phyloP scores from a whole-genome alignment of 305 asterid genomes.

The Fraxinus greggii region DNA sequence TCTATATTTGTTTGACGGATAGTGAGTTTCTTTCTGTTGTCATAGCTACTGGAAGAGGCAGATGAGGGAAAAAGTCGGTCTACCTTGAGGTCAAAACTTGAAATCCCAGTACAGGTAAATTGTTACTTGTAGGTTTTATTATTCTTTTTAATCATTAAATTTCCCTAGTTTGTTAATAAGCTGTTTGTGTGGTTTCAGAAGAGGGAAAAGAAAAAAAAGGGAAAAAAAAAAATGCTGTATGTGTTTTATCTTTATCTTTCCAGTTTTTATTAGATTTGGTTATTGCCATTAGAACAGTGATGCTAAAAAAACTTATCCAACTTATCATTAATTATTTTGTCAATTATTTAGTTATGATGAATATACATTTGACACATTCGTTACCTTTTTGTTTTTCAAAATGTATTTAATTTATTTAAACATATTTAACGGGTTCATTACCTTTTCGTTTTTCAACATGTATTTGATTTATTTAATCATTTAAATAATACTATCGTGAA shows the following conservation, averaged over 20 bases:
- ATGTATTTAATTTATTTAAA: not conserved
- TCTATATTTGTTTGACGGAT: slow-evolving; percentile 15
- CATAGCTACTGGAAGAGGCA: slow-evolving; percentile 91
- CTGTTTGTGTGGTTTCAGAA: not conserved
- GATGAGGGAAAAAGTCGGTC: slow-evolving; percentile 83
- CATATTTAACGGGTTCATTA: too few species aligned
- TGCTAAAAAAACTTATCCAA: not conserved
- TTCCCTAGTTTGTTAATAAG: slow-evolving; percentile 9
- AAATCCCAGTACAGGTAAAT: slow-evolving; percentile 95
- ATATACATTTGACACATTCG: too few species aligned
- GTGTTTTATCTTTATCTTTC: not conserved
- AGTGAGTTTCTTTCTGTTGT: slow-evolving; percentile 19
- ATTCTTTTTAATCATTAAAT: slow-evolving; percentile 16
- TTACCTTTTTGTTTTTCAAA: not conserved
- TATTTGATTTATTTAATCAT: too few species aligned
- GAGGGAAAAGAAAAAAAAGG: not conserved
- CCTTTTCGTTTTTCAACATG: too few species aligned
- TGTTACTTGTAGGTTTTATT: slow-evolving; percentile 5
- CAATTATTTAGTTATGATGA: not conserved
- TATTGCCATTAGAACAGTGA: not conserved
- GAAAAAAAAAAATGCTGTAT: not conserved
- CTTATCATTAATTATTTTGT: too few species aligned
- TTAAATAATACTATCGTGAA: not conserved
- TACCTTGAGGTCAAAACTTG: slow-evolving; percentile 82
- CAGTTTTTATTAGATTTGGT: not conserved